Base-by-base conservation (phyloP, 2,329 filamentous ascomycete genomes). In the Calonectria pseudoreteaudii region DNA sequence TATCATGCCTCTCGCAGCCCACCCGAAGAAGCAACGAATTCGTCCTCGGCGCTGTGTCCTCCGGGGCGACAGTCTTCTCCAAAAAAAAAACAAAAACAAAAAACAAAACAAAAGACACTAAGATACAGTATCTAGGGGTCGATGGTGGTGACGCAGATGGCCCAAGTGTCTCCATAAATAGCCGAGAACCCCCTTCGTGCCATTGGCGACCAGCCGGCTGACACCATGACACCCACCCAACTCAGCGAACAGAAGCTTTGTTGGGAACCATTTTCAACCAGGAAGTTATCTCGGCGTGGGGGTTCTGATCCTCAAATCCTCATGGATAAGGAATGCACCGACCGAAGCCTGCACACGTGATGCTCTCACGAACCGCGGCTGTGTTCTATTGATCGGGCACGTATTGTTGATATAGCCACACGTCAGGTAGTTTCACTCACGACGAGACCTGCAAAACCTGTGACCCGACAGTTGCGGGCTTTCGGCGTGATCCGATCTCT, bases 141-240 rank as follows among this genome's bases (percentile, higher is more conserved):
- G 52, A 56, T 56, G 56, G 34, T 41, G n/a, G 56, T 41, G 56
- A 62, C 23, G 56, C 56, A 62, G 56, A 26, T 62, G 56, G 23
- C 36, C 34, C 56, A n/a, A 41, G 34, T 36, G 72, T 71, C 74
- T 23, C 75, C 75, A 78, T 75, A 75, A 67, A 76, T 76, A 76
- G 47, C 75, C 70, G 71, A 58, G 44, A 62, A 52, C 34, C 50
- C 47, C 65, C 44, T 49, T 56, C 30, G 16, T 62, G 26, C 38
- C 52, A 68, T 68, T 47, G 34, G 50, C 14, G 60, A 49, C 60
- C 41, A 23, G 18, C 26, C 5, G 30, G 41, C 41, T 47, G 38
- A 65, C 60, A 44, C 38, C 38, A 65, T 49, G 38, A 65, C 60
- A 49, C 60, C 41, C 60, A 65, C 41, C 38, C 41, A 49, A 49